A percentile compares a stretch with the other conserved stretches of the same genome.
Evolutionary conservation across 1,139 yeast species (phyloP).

Genomic region (Yamadazyma trypodendri): DNA sequence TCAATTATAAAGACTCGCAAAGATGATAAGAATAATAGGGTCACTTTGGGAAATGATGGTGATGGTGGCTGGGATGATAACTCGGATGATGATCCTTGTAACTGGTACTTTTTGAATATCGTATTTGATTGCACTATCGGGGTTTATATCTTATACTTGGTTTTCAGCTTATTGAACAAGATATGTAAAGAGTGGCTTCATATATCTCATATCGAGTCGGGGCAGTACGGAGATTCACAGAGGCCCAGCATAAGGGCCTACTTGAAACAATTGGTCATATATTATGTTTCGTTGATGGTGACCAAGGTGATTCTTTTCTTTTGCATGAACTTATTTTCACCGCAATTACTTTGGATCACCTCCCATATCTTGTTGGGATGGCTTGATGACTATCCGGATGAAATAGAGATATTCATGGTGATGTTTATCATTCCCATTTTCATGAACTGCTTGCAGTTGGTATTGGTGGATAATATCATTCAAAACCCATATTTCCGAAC

Average conservation of each 20-base stretch:
- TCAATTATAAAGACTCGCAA: conserved; percentile 54
- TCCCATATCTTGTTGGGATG: conserved; percentile 57
- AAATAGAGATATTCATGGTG: conserved; percentile 80
- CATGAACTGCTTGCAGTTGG: conserved; percentile 84
- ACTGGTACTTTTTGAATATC: conserved; percentile 88
- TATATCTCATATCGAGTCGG: conserved; percentile 64
- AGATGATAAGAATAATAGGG: conserved; percentile 21
- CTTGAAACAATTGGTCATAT: conserved; percentile 70
- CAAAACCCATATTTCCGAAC: conserved; percentile 43
- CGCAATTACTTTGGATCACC: conserved; percentile 45
- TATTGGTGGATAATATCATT: conserved; percentile 83
- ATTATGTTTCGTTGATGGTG: conserved; percentile 59
- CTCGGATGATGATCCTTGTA: conserved; percentile 59
- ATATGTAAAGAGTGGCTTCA: conserved; percentile 35
- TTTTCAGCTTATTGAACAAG: conserved; percentile 46
- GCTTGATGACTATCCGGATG: conserved; percentile 74
- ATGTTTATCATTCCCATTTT: conserved; percentile 77
- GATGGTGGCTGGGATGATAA: conserved; percentile 14
- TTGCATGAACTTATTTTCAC: conserved; percentile 39
- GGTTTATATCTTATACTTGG: conserved; percentile 70
- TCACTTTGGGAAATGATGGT: background rate
- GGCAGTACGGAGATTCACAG: conserved; percentile 67
- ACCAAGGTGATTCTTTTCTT: conserved; percentile 56
- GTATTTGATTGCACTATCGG: conserved; percentile 95
- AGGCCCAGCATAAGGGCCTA: conserved; percentile 69